Conservation (phyloP, 257 asterid genomes). For the Paulownia fortunei region DNA sequence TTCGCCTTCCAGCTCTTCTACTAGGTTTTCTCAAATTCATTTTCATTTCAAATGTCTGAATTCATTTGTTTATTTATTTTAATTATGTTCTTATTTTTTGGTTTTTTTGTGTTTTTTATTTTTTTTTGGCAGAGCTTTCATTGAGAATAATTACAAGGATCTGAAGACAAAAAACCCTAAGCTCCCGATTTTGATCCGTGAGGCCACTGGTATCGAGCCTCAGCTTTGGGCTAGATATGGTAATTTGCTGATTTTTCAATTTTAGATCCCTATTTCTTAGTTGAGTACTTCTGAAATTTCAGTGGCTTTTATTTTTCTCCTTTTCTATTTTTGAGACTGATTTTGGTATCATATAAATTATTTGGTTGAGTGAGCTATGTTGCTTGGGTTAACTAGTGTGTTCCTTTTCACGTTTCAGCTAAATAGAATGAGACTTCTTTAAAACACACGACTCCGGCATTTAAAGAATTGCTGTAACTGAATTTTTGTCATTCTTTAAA, state of each 20-base stretch:
- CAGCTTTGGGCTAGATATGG: constrained; percentile 99
- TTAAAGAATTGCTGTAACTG: not conserved
- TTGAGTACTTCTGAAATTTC: not conserved
- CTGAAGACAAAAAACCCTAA: constrained; percentile 87
- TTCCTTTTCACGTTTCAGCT: not conserved
- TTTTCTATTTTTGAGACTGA: not conserved
- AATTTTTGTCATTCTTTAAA: not conserved
- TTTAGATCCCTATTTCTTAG: constrained; percentile 10
- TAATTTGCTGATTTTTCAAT: constrained; percentile 29
- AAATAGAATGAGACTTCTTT: not conserved
- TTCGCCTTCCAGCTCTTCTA: constrained; percentile 73
- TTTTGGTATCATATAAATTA: not conserved
- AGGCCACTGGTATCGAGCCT: constrained; percentile 78
- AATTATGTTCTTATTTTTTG: not conserved
- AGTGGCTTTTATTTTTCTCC: not conserved
- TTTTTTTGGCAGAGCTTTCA: constrained; percentile 53
- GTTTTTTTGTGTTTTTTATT: not conserved
- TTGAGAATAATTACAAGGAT: constrained; percentile 86
- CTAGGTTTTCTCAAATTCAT: constrained; percentile 48
- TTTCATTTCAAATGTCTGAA: not conserved
- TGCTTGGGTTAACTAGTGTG: not conserved
- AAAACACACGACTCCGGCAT: no score
- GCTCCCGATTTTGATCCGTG: constrained; percentile 88
- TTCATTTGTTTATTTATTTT: not conserved
- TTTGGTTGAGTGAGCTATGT: not conserved